Percentiles rank a stretch among this genome's conserved stretches.
These are phyloP conservation scores for Byssochlamys sp. DNA, from an alignment of 2,329 filamentous ascomycete species.

Conservation along the genomic window DNA sequence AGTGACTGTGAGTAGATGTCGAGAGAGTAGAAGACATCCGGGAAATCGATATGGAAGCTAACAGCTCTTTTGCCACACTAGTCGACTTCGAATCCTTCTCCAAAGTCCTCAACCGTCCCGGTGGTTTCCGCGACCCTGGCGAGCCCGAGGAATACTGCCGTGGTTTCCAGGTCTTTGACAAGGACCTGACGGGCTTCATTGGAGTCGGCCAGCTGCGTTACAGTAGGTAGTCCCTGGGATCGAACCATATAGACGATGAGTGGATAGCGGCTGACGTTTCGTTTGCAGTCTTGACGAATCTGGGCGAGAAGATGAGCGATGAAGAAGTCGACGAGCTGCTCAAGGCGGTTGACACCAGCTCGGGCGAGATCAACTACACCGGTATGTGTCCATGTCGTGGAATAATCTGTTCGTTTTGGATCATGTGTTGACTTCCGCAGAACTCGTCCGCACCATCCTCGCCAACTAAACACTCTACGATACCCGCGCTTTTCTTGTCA, in stretches of 20 bases:
- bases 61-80: constrained; percentile 28
- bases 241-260: not conserved
- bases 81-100: constrained; percentile 97
- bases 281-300: constrained; percentile 69
- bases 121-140: constrained; percentile 94
- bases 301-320: constrained; percentile 98
- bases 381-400: constrained; percentile 47
- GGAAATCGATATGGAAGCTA: constrained; percentile 3
- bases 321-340: constrained; percentile 97
- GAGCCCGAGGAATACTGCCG: constrained; percentile 97
- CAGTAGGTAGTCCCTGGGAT: constrained; percentile 32
- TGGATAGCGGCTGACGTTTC: constrained; percentile 2
- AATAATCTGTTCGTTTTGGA: not conserved
- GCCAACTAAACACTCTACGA: constrained; percentile 54
- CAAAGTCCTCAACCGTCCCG: constrained; percentile 91
- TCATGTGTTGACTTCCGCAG: constrained; percentile 32
- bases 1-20: constrained; percentile 66
- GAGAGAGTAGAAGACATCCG: not conserved
- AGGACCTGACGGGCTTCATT: constrained; percentile 96
- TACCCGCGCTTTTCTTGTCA: constrained; percentile 7
- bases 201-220: constrained; percentile 96
- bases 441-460: constrained; percentile 76
- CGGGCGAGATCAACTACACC: constrained; percentile 94
- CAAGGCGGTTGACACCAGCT: constrained; percentile 93
- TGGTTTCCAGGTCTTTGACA: constrained; percentile 98